Evolutionary conservation across 2,329 filamentous ascomycete species (phyloP).

Genomic region (Atkinsonella texensis): DNA sequence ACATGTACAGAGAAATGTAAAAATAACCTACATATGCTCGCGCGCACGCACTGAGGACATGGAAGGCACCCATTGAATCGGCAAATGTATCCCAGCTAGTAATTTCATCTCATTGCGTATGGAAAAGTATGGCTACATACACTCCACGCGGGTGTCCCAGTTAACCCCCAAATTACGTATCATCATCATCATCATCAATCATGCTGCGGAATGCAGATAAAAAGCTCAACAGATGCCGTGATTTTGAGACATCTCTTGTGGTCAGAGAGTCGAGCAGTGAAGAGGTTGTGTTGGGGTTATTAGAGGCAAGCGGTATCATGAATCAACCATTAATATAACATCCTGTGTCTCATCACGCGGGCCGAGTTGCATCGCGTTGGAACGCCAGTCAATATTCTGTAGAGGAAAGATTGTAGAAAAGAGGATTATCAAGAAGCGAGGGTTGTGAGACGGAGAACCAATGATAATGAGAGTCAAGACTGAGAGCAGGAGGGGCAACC

Average conservation of each 20-base stretch:
- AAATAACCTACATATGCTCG: too few relatives aligned
- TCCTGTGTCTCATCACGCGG: conserved; percentile 7
- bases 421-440: conserved; percentile 6
- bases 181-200: conserved; percentile 11
- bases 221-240: conserved; percentile 4
- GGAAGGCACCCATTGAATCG: background rate
- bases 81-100: background rate
- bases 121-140: conserved; percentile 13
- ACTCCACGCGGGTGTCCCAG: conserved; percentile 12
- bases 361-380: background rate
- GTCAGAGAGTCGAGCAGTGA: conserved; percentile 8
- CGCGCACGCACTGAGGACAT: background rate
- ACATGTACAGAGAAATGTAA: too few relatives aligned
- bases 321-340: conserved; percentile 10
- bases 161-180: conserved; percentile 9
- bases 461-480: conserved; percentile 17
- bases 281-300: conserved; percentile 10
- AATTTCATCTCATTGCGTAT: conserved; percentile 12
- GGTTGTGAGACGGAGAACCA: conserved; percentile 10
- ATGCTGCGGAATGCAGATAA: conserved; percentile 12
- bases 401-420: conserved; percentile 4
- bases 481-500: conserved; percentile 7
- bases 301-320: conserved; percentile 10
- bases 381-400: background rate
- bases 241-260: conserved; percentile 1